Base-by-base conservation (phyloP, 2,329 filamentous ascomycete genomes). In the Sarocladium strictum region DNA sequence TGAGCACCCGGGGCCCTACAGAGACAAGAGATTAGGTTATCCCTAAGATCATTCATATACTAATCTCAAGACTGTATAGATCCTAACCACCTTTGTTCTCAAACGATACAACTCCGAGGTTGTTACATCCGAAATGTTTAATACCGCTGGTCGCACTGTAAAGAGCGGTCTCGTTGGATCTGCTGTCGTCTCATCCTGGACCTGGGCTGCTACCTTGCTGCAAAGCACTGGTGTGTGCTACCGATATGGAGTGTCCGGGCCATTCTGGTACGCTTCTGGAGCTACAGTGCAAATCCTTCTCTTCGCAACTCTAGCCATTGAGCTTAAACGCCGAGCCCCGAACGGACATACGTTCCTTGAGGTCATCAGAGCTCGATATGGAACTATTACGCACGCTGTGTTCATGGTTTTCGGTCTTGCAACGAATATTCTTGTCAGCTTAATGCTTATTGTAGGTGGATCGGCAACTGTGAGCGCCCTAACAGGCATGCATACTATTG, bases 111-210 rank as follows among this genome's bases (percentile, higher is more conserved):
- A 63, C 56, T 61, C 57, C 6, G 89, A 90, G 66, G 72, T 90
- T 3, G 88, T 93, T 67, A 95, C 89, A 0, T 90, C 86, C 0
- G 80, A 47, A 15, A 47, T 47, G 43, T 94, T 94, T 76, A 89
- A 80, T 58, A 94, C 89, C 0, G 89, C 89, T 53, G 89, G 89
- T 12, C 78, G 90, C 57, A 90, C 87, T 1, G 88, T 94, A 58
- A 94, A 93, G 66, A 89, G 87, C 10, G 90, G 90, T 47, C 76
- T 95, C n/a, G 89, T 94, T 1, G 87, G 87, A 7, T 87, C 87
- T 4, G 89, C 89, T 7, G 89, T 94, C 11, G 88, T 94, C 2
- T 90, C 86, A 24, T 47, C 85, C 7, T 94, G 90, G 90, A 93
- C 89, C 0, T 93, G 89, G 89, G 88, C 88, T 1, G 88, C 87